Evolutionary conservation across 2,329 filamentous ascomycete genomes (phyloP), one percentile per base, ranked within the genome.

Genomic region (Epichloe sp.): DNA sequence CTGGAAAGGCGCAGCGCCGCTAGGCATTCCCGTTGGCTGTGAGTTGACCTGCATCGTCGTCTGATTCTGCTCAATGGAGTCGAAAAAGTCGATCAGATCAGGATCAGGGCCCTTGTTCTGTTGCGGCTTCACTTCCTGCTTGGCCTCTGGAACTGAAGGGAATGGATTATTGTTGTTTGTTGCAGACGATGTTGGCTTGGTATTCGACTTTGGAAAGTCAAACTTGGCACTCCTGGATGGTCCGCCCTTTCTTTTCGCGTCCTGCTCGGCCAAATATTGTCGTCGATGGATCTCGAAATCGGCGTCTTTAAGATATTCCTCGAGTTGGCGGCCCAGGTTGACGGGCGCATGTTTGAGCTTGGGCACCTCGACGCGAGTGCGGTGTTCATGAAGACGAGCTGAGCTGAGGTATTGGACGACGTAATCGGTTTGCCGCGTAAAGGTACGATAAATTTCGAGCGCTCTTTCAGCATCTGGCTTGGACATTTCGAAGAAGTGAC

Each of bases 401-500:
- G 91, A 77, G 59, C 84, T 83, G 44, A 98, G 78, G 62, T 91
- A 98, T 60, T 88, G 83, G 15, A 98, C 91, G 1, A 97, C 91
- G 57, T 84, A 81, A 59, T 97, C 90, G 6, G 93, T 98, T 66
- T 95, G 90, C 60, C 81, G 85, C 15, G 88, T 88, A 62, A 98
- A 98, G 15, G 78, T 85, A 63, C 90, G 87, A 70, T 98, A 98
- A 55, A 98, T 91, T 54, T 82, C 78, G 70, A 98, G 81, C 52
- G 93, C 89, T 56, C 90, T 80, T 66, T 96, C 88, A 53, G 93
- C 94, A 68, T 98, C 93, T 26, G 87, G 78, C 62, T 87, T 88
- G 48, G 93, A 96, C 85, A 98, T 91, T 71, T 98, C 93, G 61
- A 98, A 98, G 68, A 97, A 98, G 68, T 94, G 88, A 60, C 93